Evolutionary conservation across 169 alveolate genomes (phyloP).

Genomic region (Plasmodium ovale): DNA sequence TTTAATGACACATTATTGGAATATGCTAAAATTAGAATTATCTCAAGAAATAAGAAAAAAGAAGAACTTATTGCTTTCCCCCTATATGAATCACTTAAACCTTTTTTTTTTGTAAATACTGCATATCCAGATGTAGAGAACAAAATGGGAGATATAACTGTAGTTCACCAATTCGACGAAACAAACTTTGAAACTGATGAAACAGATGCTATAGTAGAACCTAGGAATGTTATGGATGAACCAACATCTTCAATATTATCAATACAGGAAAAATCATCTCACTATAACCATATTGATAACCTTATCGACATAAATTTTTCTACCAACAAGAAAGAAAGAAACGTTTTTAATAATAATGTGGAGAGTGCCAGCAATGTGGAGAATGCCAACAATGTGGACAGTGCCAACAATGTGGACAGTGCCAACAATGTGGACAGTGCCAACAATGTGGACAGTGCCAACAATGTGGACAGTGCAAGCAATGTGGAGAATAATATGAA

Average conservation of each 20-base stretch:
- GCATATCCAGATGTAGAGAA: neutral
- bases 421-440: neutral
- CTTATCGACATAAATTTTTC: neutral
- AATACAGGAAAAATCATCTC: neutral
- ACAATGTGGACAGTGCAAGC: neutral
- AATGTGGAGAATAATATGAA: neutral
- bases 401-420: neutral
- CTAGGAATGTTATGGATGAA: neutral
- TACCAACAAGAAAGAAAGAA: neutral
- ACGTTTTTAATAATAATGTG: neutral
- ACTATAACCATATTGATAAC: neutral
- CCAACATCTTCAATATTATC: neutral
- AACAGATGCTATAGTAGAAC: neutral
- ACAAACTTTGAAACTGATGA: neutral
- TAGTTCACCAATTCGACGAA: neutral
- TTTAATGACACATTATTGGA: slow-evolving; percentile 44
- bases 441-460: neutral
- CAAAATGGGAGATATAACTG: neutral
- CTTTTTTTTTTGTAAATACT: slow-evolving; percentile 60
- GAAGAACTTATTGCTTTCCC: slow-evolving; percentile 76
- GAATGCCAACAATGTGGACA: neutral
- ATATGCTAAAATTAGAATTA: slow-evolving; percentile 43
- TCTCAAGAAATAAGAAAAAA: slow-evolving; percentile 62
- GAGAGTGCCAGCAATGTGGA: neutral
- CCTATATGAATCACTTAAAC: slow-evolving; percentile 57